Base-by-base conservation (phyloP, 352 stramenopile species). In the Pythium coloratum region DNA sequence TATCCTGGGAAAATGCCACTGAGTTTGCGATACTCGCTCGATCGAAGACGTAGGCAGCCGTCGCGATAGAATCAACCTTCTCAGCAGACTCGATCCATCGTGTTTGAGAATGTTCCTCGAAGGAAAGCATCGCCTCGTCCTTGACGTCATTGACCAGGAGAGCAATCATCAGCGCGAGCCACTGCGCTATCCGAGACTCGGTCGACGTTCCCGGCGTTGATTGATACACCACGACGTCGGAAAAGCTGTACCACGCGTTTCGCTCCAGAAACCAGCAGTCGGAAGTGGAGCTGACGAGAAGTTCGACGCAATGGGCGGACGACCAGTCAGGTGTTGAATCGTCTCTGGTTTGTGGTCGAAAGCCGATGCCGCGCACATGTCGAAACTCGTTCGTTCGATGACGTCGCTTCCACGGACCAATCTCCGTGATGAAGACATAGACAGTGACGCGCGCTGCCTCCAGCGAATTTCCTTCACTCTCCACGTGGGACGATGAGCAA, bases 381-480 rank as follows among this genome's bases (percentile, higher is more conserved):
- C 67, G 61, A 30, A 66, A 66, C 6, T 69, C 56, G n/a, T 16
- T 30, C 20, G 53, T 51, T 18, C 44, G 57, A 3, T 32, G 20
- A 28, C 58, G 40, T 20, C 68, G 56, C 36, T 67, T 73, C 61
- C 54, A 62, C 4, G 68, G 62, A 5, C 55, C 58, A 26, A 74
- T 70, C 7, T 70, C 42, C 1, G 62, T 74, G 28, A 74, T 44
- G 30, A 71, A 75, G 26, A 75, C 47, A 1, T 70, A 10, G 1
- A 74, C 13, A 38, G 0, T 54, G 34, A 12, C 3, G 28, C 34
- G 34, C 12, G 14, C 30, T 6, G 36, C n/a, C 38, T 14, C 20
- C 28, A 7, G 55, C 14, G n/a, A 2, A 20, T 36, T 13, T 18
- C 32, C 1, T 59, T 9, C 2, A 18, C 36, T 40, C 18, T 5